phyloP scores from a whole-genome alignment of 768 basidiomycete species.

The Phanerochaete sordida region DNA sequence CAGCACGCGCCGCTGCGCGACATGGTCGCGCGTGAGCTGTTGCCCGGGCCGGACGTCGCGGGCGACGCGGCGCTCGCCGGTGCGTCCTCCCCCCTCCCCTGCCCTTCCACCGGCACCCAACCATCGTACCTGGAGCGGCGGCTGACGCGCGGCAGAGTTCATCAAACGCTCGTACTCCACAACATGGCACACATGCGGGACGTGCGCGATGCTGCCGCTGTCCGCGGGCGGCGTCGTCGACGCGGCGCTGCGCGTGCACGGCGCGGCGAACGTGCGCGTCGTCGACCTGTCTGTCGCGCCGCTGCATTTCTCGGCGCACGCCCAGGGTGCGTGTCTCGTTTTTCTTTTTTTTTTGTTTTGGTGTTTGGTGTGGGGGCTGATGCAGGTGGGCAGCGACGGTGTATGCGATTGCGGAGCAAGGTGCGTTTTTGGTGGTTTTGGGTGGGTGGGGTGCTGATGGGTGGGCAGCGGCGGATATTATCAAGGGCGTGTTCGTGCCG shows the following conservation, averaged over 20 bases:
- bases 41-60: constrained; percentile 27
- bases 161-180: constrained; percentile 18
- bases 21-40: constrained; percentile 21
- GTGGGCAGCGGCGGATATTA: constrained; percentile 22
- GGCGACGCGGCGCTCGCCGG: constrained; percentile 25
- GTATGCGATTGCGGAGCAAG: constrained; percentile 25
- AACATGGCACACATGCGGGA: constrained; percentile 29
- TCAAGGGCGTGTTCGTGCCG: constrained; percentile 17
- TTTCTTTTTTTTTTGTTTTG: background rate
- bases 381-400: constrained; percentile 8
- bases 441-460: background rate
- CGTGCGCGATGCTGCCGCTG: constrained; percentile 37
- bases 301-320: constrained; percentile 35
- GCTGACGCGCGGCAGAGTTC: constrained; percentile 9
- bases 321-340: constrained; percentile 17
- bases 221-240: constrained; percentile 35
- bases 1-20: constrained; percentile 19
- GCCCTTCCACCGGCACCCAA: too few species aligned
- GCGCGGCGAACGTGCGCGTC: constrained; percentile 40
- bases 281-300: constrained; percentile 41
- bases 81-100: background rate
- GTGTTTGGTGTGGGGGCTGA: background rate
- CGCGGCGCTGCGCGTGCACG: constrained; percentile 20
- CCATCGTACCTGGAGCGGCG: too few species aligned
- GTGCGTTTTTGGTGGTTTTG: constrained; percentile 7